Percentiles rank a stretch among this genome's conserved stretches.
phyloP scores from a whole-genome alignment of 2,329 filamentous ascomycete genomes.

The Gliomastix tumulicola region DNA sequence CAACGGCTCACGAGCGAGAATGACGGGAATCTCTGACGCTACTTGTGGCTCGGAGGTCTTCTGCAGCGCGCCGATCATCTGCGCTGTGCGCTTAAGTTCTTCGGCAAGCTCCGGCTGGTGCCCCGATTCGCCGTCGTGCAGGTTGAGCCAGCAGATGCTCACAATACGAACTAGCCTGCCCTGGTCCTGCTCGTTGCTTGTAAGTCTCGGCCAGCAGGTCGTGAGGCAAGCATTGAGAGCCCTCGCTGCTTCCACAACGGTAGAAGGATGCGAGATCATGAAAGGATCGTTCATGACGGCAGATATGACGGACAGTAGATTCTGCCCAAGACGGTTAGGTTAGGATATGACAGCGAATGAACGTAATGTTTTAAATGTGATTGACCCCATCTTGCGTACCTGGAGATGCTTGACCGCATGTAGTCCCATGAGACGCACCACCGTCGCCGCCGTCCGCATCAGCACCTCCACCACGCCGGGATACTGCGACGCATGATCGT shows the following conservation, averaged over 20 bases:
- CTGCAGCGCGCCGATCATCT: conserved; percentile 20
- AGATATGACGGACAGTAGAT: conserved; percentile 60
- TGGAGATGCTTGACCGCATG: conserved; percentile 61
- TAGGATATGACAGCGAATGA: too few relatives aligned
- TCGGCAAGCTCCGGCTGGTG: conserved; percentile 17
- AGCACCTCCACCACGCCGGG: conserved; percentile 50
- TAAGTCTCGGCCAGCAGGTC: conserved; percentile 64
- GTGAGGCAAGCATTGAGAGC: conserved; percentile 51
- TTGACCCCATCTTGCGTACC: too few relatives aligned
- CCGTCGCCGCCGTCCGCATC: conserved; percentile 35
- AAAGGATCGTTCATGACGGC: conserved; percentile 64
- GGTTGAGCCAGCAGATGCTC: conserved; percentile 55
- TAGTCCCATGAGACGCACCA: conserved; percentile 53
- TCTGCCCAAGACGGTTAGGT: conserved; percentile 26
- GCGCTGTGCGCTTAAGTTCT: conserved; percentile 22
- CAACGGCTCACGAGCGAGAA: not conserved
- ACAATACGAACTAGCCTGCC: conserved; percentile 58
- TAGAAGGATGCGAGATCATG: conserved; percentile 41
- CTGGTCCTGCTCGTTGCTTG: conserved; percentile 39
- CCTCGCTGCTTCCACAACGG: conserved; percentile 44
- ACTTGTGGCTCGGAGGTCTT: not conserved
- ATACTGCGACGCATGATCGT: conserved; percentile 53
- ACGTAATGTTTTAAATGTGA: too few relatives aligned
- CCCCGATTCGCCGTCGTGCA: conserved; percentile 25
- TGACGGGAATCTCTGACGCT: not conserved